Evolutionary conservation across 768 basidiomycete genomes (phyloP), one percentile per base, ranked within the genome.

Genomic region (Auriscalpium microsporum): DNA sequence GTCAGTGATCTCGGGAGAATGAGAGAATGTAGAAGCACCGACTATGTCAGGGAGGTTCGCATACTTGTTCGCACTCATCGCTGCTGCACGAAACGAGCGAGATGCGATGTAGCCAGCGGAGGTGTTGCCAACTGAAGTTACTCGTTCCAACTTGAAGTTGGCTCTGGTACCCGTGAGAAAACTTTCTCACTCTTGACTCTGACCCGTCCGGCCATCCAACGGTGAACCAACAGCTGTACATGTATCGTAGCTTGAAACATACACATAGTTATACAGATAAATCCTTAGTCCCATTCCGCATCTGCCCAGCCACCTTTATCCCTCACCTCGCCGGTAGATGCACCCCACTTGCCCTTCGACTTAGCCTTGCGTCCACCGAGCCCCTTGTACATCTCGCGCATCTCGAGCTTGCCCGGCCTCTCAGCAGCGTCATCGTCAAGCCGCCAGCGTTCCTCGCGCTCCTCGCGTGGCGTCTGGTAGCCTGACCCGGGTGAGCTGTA

Each of bases 11-110:
- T 14, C 47, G 37, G 28, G 36, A 42, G 35, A 40, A 14, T 4
- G 36, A 48, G 33, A 11, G 17, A 50, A 23, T 28, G n/a, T 16
- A 45, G 28, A 33, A 45, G 17, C n/a, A 78, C 87, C 54, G 63
- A 94, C 93, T 55, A 95, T 94, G 67, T 95, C 92, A n/a, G 93
- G 93, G 3, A 95, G 73, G 65, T 85, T 82, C 10, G 90, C 85
- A 66, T 94, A 95, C 67, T 95, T 95, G 71, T 80, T 82, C 36
- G 38, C 52, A 14, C 52, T 57, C 56, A 55, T 64, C 4, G 54
- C 36, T 28, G 4, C 28, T 7, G 28, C 2, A 28, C 4, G 5
- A 28, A 2, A 28, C 7, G 28, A 4, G 28, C 4, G 7, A 7
- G 28, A 28, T 28, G 28, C 28, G 28, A 28, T 5, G 23, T 28